Conservation (phyloP, 768 basidiomycete species). For the Trichaptum fuscoviolaceum region DNA sequence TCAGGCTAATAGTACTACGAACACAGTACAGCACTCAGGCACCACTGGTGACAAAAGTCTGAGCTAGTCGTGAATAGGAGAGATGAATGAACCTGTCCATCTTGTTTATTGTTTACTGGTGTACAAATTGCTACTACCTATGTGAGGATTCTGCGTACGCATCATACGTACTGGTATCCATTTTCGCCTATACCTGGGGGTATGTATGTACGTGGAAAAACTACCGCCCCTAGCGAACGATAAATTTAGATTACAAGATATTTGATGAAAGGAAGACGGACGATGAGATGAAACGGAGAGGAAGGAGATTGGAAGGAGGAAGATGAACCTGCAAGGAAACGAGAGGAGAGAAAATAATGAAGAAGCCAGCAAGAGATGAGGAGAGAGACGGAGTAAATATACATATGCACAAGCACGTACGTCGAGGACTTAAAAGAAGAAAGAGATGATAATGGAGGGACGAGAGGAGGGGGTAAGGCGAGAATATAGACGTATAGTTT, state of each 20-base stretch:
- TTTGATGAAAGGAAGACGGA: not conserved
- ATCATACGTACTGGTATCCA: not conserved
- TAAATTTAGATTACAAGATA: not conserved
- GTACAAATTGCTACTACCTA: slow-evolving; percentile 1
- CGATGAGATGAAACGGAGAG: not conserved
- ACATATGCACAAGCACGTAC: not conserved
- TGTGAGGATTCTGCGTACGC: not conserved
- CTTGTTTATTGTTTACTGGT: not conserved
- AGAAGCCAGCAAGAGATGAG: not conserved
- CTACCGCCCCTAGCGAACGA: not conserved
- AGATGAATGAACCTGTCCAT: slow-evolving; percentile 1
- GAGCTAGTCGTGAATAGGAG: not conserved
- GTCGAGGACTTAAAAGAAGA: not conserved
- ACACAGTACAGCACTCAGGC: too few species aligned
- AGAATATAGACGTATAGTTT: slow-evolving; percentile 1
- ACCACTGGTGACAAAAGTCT: too few species aligned
- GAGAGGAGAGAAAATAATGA: not conserved
- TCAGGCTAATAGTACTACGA: too few species aligned
- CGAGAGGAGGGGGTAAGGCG: too few species aligned
- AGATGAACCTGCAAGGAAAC: not conserved
- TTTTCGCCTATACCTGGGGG: not conserved
- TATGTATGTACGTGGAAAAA: not conserved
- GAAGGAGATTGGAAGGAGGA: not conserved
- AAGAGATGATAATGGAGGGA: not conserved
- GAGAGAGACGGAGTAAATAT: not conserved